These are phyloP conservation scores for Backusella parvicylindrica DNA, from an alignment of 192 early-diverging fungal genomes.

Conservation along the genomic window DNA sequence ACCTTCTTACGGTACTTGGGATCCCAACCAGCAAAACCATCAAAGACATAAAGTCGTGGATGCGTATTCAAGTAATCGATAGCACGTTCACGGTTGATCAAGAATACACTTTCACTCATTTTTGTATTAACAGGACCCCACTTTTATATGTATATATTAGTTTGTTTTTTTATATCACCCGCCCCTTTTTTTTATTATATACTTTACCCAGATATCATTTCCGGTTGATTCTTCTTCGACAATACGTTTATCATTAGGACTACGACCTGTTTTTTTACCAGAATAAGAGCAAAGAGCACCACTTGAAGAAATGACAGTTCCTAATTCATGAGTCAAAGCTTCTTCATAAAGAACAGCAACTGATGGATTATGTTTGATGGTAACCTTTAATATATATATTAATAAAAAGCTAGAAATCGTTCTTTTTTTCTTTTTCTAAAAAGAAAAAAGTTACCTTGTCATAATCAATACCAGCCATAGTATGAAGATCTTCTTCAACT, in stretches of 20 bases:
- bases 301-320: conserved; percentile 83
- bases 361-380: conserved; percentile 80
- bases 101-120: conserved; percentile 77
- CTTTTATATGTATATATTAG: not conserved
- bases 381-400: conserved; percentile 26
- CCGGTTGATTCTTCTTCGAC: conserved; percentile 84
- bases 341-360: conserved; percentile 92
- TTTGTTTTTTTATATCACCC: too few species aligned
- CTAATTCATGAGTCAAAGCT: conserved; percentile 77
- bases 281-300: conserved; percentile 91
- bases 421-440: not conserved
- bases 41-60: conserved; percentile 90
- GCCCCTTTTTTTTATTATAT: not conserved
- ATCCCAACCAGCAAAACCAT: conserved; percentile 98
- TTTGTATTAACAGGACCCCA: conserved; percentile 98
- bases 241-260: conserved; percentile 95
- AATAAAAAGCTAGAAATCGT: not conserved
- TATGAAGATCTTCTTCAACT: conserved; percentile 67
- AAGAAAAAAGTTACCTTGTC: conserved; percentile 41
- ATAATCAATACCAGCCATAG: conserved; percentile 75
- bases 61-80: conserved; percentile 96
- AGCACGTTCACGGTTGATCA: conserved; percentile 93
- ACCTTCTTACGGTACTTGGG: conserved; percentile 97
- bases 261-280: conserved; percentile 89
- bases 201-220: conserved; percentile 77